Evolutionary conservation across 2,329 filamentous ascomycete species (phyloP).

Genomic region (Monilinia laxa): DNA sequence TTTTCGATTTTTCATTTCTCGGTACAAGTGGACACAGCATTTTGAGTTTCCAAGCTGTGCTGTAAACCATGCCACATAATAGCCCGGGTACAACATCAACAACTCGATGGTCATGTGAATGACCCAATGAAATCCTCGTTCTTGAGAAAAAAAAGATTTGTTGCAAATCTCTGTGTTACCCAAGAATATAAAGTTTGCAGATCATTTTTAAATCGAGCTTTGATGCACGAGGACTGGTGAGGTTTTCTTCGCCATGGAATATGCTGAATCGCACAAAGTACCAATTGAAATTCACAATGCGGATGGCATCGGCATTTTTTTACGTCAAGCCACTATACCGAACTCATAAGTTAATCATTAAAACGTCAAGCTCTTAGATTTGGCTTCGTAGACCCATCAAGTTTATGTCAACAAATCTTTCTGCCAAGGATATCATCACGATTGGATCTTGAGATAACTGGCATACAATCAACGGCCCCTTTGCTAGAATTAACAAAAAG

Average conservation of each 20-base stretch:
- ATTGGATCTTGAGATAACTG: background rate
- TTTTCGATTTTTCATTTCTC: background rate
- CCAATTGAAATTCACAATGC: background rate
- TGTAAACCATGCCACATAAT: slow-evolving; percentile 10
- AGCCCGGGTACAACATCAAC: slow-evolving; percentile 12
- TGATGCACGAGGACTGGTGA: background rate
- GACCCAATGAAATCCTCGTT: background rate
- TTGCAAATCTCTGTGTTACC: slow-evolving; percentile 17
- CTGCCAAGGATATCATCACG: background rate
- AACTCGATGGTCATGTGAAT: slow-evolving; percentile 11
- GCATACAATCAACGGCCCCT: background rate
- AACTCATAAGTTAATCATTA: background rate
- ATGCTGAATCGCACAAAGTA: background rate
- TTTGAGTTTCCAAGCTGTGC: slow-evolving; percentile 2
- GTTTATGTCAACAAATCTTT: background rate
- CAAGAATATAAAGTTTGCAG: slow-evolving; percentile 14
- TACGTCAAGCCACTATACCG: no score
- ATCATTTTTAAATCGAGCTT: background rate
- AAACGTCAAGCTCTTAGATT: background rate
- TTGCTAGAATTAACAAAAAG: background rate
- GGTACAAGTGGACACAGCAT: background rate
- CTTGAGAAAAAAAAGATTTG: background rate
- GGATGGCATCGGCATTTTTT: background rate
- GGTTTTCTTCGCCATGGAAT: background rate
- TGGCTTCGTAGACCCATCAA: background rate